A percentile compares a stretch with the other conserved stretches of the same genome.
Conservation (phyloP, 2,329 filamentous ascomycete species). For the Aspergillus ochraceus region DNA sequence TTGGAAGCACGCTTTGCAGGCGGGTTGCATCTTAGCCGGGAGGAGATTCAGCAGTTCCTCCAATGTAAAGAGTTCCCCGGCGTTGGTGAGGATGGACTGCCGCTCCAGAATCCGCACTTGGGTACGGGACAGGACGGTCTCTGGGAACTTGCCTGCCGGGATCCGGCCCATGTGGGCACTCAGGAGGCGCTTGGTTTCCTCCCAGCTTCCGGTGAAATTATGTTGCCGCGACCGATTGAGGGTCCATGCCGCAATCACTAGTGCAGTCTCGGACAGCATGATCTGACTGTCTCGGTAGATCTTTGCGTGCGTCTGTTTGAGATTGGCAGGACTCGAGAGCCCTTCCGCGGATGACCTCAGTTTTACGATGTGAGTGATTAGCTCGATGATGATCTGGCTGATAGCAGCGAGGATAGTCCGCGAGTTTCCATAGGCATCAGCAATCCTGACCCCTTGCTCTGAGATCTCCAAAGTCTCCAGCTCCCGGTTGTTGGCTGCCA, state of each 20-base stretch:
- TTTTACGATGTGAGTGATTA: conserved; percentile 39
- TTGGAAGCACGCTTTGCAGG: conserved; percentile 25
- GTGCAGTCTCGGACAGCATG: conserved; percentile 39
- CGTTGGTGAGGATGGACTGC: conserved; percentile 32
- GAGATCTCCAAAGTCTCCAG: conserved; percentile 35
- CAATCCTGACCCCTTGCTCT: conserved; percentile 31
- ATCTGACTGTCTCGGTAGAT: conserved; percentile 45
- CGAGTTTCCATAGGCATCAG: conserved; percentile 34
- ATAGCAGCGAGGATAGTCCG: conserved; percentile 41
- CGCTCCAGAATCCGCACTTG: conserved; percentile 33
- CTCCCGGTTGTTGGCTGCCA: conserved; percentile 45
- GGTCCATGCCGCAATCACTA: conserved; percentile 41
- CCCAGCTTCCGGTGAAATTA: conserved; percentile 23
- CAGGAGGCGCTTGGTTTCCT: conserved; percentile 30
- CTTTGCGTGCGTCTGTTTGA: conserved; percentile 43
- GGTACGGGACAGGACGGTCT: conserved; percentile 29
- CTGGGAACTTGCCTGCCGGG: conserved; percentile 28
- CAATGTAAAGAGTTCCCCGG: conserved; percentile 38
- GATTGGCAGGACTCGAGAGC: conserved; percentile 32
- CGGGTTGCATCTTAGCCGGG: conserved; percentile 25
- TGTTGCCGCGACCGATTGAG: conserved; percentile 35
- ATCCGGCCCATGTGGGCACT: conserved; percentile 32
- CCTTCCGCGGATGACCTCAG: conserved; percentile 31
- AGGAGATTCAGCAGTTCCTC: conserved; percentile 32
- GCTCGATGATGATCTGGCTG: conserved; percentile 43